Percentiles rank a stretch among this genome's conserved stretches.
These are phyloP conservation scores for Fomitopsis palustris DNA, from an alignment of 1,284 basidiomycete genomes.

Conservation along the genomic window DNA sequence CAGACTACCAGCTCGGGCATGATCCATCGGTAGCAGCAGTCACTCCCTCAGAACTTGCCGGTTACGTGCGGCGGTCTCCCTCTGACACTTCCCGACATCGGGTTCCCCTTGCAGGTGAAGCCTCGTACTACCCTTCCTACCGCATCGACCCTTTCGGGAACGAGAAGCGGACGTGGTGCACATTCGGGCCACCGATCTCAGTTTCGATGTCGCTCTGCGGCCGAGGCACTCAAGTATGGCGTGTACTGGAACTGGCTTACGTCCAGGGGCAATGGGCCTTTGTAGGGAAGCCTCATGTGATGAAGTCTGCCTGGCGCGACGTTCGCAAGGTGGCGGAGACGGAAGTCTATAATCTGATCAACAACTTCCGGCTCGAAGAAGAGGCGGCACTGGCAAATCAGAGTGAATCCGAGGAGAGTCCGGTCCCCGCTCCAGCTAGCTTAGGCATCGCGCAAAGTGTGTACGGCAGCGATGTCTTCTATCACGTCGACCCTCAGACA, in stretches of 20 bases:
- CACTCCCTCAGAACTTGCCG: not conserved
- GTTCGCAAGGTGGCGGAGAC: constrained; percentile 10
- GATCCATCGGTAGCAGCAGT: constrained; percentile 10
- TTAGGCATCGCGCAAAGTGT: not conserved
- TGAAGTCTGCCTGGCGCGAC: constrained; percentile 17
- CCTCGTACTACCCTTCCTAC: not conserved
- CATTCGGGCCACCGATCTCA: constrained; percentile 11
- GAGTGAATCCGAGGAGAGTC: not conserved
- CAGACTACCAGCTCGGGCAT: constrained; percentile 2
- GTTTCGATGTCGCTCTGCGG: constrained; percentile 16
- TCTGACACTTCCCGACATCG: too few relatives aligned
- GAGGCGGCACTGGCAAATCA: not conserved
- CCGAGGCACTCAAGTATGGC: constrained; percentile 14
- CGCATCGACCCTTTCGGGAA: not conserved
- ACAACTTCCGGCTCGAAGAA: too few relatives aligned
- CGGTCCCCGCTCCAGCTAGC: not conserved
- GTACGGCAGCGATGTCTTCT: constrained; percentile 4
- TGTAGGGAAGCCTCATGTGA: not conserved
- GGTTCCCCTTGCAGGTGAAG: not conserved
- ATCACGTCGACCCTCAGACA: not conserved
- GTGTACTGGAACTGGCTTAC: not conserved
- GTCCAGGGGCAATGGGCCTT: not conserved
- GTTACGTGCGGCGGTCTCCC: not conserved
- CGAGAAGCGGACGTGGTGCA: constrained; percentile 2
- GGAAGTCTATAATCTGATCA: constrained; percentile 3